phyloP scores from a whole-genome alignment of 2,329 filamentous ascomycete species.

The Herpomyces periplanetae region DNA sequence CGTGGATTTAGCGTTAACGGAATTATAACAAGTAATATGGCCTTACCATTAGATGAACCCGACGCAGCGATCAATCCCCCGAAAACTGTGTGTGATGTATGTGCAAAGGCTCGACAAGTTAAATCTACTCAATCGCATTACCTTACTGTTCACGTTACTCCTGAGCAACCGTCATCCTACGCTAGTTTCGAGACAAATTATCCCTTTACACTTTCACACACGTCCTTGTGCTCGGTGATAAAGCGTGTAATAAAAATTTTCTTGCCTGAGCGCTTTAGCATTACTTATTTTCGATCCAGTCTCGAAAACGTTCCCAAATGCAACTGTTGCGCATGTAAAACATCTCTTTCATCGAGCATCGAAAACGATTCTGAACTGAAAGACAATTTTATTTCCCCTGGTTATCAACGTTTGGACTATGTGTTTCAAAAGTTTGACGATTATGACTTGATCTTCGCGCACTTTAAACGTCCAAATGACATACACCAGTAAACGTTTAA shows the following conservation, averaged over 20 bases:
- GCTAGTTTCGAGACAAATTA: conserved; percentile 97
- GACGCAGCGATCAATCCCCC: conserved; percentile 20
- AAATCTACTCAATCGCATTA: conserved; percentile 43
- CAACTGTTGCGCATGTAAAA: conserved; percentile 9
- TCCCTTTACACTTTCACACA: conserved; percentile 46
- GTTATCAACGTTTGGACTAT: conserved; percentile 59
- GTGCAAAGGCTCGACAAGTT: conserved; percentile 5
- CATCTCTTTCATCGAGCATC: conserved; percentile 11
- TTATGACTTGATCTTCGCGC: conserved; percentile 81
- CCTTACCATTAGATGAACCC: too few relatives aligned
- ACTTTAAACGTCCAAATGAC: conserved; percentile 77
- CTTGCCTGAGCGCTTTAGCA: conserved; percentile 82
- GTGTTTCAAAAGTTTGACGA: conserved; percentile 93
- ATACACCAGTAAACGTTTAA: too few relatives aligned
- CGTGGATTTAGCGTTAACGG: conserved; percentile 94
- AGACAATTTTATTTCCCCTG: conserved; percentile 38
- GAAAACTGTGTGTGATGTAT: conserved; percentile 10
- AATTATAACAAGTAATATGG: too few relatives aligned
- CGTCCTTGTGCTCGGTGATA: conserved; percentile 58
- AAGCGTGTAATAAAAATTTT: conserved; percentile 85
- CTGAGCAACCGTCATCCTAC: conserved; percentile 83
- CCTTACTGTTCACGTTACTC: conserved; percentile 92
- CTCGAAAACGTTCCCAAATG: conserved; percentile 7
- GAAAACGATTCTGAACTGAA: conserved; percentile 16
- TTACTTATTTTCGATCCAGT: conserved; percentile 72